Evolutionary conservation across 495 filamentous ascomycete species (phyloP), one percentile per base, ranked within the genome.

Genomic region (Penicillium pancosmium): DNA sequence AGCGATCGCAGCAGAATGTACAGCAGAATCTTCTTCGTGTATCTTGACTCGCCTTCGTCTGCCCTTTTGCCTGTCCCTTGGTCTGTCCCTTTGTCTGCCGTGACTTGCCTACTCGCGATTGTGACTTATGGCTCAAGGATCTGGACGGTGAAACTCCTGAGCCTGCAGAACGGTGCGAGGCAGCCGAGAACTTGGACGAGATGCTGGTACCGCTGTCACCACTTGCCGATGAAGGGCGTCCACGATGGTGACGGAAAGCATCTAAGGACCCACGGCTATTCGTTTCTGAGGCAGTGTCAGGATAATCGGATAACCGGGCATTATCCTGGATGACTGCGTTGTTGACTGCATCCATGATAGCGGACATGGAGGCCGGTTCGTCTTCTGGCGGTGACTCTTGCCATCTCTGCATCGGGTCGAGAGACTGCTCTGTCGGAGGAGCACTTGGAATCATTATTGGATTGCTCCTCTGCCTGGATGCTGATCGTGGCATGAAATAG

Each of bases 1-100:
- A 93, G 1, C 79, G 85, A 56, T 91, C 88, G 6, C 87, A 89
- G 69, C 90, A 93, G 73, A 93, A 93, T 4, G 89, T 93, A 68
- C 90, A 93, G 16, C 65, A 64, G 38, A 62, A 70, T 12, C 52
- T 48, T 13, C 68, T 60, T 3, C 41, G 52, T 9, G 50, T 54
- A 18, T 57, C 56, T 44, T 46, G 10, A 63, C 73, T 57, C 86
- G 83, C 8, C 84, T 68, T 60, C 88, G 85, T 8, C 79, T 82
- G 41, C 16, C 41, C 25, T 7, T 27, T 27, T 7, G 25, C 6
- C 25, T 27, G 27, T 1, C 27, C 27, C 27, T 31, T 31, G 27
- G 8, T 31, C 8, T 31, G 27, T 4, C 27, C 27, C 8, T 13
- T 38, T 88, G 85, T 8, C 79, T 82, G 46, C 1, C 46, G 19